Evolutionary conservation across 2,329 filamentous ascomycete genomes (phyloP).

Genomic region (Pseudocercospora macadamiae): DNA sequence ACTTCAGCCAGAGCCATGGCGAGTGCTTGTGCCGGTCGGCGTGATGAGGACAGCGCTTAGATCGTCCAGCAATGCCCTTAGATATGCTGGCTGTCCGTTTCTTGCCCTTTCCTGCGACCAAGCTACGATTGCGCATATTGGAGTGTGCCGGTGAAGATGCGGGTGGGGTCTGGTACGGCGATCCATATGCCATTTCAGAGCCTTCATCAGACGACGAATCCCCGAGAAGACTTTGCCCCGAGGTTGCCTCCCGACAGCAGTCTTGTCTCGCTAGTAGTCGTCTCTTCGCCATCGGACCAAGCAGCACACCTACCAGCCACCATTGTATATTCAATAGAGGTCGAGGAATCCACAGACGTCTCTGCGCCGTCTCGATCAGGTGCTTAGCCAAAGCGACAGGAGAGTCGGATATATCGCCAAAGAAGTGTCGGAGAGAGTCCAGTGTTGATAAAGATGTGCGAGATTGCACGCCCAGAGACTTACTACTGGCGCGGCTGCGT

Average conservation of each 20-base stretch:
- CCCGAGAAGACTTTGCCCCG: conserved; percentile 15
- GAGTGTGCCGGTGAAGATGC: conserved; percentile 14
- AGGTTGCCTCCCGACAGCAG: not conserved
- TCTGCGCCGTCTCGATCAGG: conserved; percentile 34
- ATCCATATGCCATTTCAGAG: conserved; percentile 30
- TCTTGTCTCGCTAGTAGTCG: conserved; percentile 27
- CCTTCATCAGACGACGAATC: conserved; percentile 3
- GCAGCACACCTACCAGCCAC: conserved; percentile 38
- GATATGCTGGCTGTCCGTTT: conserved; percentile 25
- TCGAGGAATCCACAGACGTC: conserved; percentile 30
- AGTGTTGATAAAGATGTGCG: conserved; percentile 23
- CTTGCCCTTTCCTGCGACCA: conserved; percentile 31
- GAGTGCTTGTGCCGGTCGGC: conserved; percentile 31
- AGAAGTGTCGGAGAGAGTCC: conserved; percentile 30
- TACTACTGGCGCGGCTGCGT: conserved; percentile 15
- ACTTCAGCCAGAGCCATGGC: conserved; percentile 51
- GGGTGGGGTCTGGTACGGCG: conserved; percentile 27
- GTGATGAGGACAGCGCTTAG: conserved; percentile 21
- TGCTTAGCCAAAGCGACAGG: conserved; percentile 37
- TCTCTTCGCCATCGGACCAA: conserved; percentile 42
- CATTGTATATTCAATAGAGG: conserved; percentile 39
- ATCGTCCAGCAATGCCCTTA: conserved; percentile 13
- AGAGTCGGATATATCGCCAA: conserved; percentile 34
- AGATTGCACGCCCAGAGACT: conserved; percentile 18
- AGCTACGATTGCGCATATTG: conserved; percentile 10